A percentile compares a stretch with the other conserved stretches of the same genome.
Evolutionary conservation across 1,284 basidiomycete genomes (phyloP).

Genomic region (Chalciporus sp.): DNA sequence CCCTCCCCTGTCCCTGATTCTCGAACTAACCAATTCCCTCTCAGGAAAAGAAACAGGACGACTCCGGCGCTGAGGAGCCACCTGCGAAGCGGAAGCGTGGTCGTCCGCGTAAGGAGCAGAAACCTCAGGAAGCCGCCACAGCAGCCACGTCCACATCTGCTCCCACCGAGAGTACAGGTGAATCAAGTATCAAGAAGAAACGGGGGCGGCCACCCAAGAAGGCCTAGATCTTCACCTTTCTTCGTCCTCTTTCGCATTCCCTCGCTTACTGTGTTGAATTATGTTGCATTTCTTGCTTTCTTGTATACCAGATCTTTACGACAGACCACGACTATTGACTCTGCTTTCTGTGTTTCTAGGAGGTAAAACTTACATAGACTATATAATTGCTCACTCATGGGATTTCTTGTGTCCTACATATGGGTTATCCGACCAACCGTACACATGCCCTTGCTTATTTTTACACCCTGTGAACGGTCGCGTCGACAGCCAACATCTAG

Average conservation of each 20-base stretch:
- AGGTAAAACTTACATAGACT: slow-evolving; percentile 40
- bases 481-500: slow-evolving; percentile 16
- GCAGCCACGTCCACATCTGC: slow-evolving; percentile 39
- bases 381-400: slow-evolving; percentile 33
- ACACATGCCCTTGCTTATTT: slow-evolving; percentile 33
- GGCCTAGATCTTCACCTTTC: slow-evolving; percentile 23
- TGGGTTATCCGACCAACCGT: slow-evolving; percentile 12
- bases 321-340: slow-evolving; percentile 34
- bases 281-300: slow-evolving; percentile 34
- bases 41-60: slow-evolving; percentile 58
- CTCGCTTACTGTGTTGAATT: slow-evolving; percentile 20
- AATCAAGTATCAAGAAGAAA: slow-evolving; percentile 61
- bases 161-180: slow-evolving; percentile 43
- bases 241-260: slow-evolving; percentile 5
- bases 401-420: slow-evolving; percentile 23
- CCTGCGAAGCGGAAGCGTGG: slow-evolving; percentile 67
- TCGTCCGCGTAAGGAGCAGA: slow-evolving; percentile 68
- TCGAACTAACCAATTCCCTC: slow-evolving; percentile 23
- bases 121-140: slow-evolving; percentile 40
- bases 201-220: slow-evolving; percentile 75
- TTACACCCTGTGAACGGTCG: slow-evolving; percentile 35
- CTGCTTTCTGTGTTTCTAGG: slow-evolving; percentile 36
- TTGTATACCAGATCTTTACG: slow-evolving; percentile 38
- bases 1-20: slow-evolving; percentile 31
- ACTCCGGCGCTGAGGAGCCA: slow-evolving; percentile 48